Conservation (phyloP, 352 stramenopile genomes). For the Phytopythium helicoides region DNA sequence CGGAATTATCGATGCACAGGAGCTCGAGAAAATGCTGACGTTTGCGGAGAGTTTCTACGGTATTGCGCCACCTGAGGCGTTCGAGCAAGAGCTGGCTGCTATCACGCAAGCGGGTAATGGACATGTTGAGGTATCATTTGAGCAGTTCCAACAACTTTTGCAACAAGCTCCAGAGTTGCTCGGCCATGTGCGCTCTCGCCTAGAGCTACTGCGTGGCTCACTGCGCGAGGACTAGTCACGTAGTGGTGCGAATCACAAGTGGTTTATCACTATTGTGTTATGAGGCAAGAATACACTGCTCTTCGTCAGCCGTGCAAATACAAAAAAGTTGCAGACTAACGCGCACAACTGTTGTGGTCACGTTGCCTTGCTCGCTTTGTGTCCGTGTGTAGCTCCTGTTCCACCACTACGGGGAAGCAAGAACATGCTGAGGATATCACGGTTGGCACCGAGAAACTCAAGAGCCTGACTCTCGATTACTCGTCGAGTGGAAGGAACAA, state of each 20-base stretch:
- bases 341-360: neutral
- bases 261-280: neutral
- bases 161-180: conserved; percentile 37
- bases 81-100: conserved; percentile 24
- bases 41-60: conserved; percentile 56
- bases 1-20: conserved; percentile 41
- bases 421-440: conserved; percentile 83
- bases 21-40: conserved; percentile 47
- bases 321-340: neutral
- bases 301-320: neutral
- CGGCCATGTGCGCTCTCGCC: conserved; percentile 40
- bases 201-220: conserved; percentile 53
- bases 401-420: conserved; percentile 36
- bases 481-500: conserved; percentile 69
- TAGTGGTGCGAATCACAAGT: neutral
- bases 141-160: conserved; percentile 42
- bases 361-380: conserved; percentile 1
- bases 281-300: neutral
- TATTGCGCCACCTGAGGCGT: conserved; percentile 8
- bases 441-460: conserved; percentile 71
- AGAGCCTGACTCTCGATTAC: conserved; percentile 78
- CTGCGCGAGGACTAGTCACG: conserved; percentile 22
- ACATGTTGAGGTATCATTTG: conserved; percentile 27
- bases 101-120: conserved; percentile 11
- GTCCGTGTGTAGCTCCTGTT: neutral